These are phyloP conservation scores for Saccharomycopsis babjevae DNA, from an alignment of 805 yeast species.

Conservation along the genomic window DNA sequence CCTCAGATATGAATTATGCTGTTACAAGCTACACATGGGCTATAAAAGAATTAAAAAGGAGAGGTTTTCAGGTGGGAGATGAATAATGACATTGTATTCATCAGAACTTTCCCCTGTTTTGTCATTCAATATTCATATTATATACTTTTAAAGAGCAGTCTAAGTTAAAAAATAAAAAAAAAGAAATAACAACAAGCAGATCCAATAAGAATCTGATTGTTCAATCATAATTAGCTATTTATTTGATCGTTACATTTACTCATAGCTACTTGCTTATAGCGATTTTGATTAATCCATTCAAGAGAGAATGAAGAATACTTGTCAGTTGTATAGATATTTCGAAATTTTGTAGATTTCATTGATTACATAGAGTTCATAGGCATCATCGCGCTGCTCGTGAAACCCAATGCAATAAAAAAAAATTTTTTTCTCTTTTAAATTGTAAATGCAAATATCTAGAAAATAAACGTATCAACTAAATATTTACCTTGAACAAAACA, in stretches of 20 bases:
- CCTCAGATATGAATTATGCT: constrained; percentile 48
- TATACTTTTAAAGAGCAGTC: background rate
- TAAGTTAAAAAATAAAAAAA: no score
- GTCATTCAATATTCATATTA: background rate
- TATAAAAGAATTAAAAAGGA: constrained; percentile 37
- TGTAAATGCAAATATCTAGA: background rate
- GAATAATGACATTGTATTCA: background rate
- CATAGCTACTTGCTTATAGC: no score
- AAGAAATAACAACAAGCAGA: no score
- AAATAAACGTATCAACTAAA: background rate
- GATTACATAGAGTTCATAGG: background rate
- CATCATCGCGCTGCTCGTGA: background rate
- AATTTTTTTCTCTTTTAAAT: background rate
- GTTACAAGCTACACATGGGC: constrained; percentile 78
- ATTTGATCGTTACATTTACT: background rate
- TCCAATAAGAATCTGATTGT: no score
- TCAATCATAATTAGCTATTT: background rate
- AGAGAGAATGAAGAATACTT: no score
- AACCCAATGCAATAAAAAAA: background rate
- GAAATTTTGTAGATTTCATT: background rate
- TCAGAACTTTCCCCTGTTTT: background rate
- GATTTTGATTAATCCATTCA: no score
- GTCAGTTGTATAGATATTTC: background rate
- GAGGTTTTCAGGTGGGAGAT: background rate
- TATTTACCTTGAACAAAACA: no score